Evolutionary conservation across 1,284 basidiomycete genomes (phyloP), one percentile per base, ranked within the genome.

Genomic region (Sphagnurus paluster): DNA sequence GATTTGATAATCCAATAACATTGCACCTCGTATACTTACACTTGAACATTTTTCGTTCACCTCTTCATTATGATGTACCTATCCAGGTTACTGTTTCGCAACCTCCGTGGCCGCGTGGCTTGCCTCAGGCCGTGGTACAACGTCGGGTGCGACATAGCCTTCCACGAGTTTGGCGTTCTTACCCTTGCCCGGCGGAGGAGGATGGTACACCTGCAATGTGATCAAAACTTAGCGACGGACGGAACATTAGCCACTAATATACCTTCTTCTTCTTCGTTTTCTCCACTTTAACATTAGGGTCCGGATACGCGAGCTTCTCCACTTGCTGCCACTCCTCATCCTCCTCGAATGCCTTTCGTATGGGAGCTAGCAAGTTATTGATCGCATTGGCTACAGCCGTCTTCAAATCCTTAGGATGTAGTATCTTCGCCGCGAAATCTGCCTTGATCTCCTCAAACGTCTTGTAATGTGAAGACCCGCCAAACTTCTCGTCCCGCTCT

Each of bases 351-450:
- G 82, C 76, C 55, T 82, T 77, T 55, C 88, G 80, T 41, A 99
- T 87, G 0, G 96, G 96, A 23, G 80, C 82, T 29, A 99, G 70
- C 23, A 99, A 85, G 67, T 57, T 78, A 78, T 63, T 90, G 87
- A 7, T 78, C 4, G 86, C 87, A 23, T 83, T 82, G n/a, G 81
- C 76, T 5, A 98, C 91, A 1, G 83, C 82, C 6, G 69, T 69
- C 74, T 99, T 99, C 57, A 99, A 70, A 65, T 98, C 97, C 23
- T 84, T 86, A 1, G 96, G 97, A 65, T 98, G 93, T 4, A 99
- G 59, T 50, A 80, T 79, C 68, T 86, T 88, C 46, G 74, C 77
- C 23, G 71, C 80, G 63, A 94, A 99, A 48, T 88, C 90, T n/a
- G 75, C 70, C 64, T 90, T 77, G 52, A 99, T 65, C 24, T 78